Conservation (phyloP, 805 yeast species). For the Myxozyma nipponensis region DNA sequence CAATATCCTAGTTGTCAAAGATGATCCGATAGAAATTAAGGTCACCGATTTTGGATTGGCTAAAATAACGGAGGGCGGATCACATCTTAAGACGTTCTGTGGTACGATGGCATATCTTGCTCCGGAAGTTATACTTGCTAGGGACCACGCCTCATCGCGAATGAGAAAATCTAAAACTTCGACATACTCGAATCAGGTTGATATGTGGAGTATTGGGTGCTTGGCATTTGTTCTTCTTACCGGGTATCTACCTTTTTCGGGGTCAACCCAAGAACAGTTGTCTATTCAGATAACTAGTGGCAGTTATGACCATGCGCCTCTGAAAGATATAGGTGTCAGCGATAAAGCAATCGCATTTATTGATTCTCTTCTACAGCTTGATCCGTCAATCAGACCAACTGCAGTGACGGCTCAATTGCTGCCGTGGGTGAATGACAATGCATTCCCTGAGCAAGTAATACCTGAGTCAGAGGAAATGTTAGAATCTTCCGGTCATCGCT, state of each 20-base stretch:
- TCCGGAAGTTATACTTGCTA: slow-evolving; percentile 72
- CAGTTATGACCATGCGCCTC: slow-evolving; percentile 60
- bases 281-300: slow-evolving; percentile 74
- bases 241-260: slow-evolving; percentile 92
- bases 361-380: slow-evolving; percentile 64
- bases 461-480: not conserved
- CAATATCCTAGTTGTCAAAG: slow-evolving; percentile 82
- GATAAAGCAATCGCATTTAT: slow-evolving; percentile 69
- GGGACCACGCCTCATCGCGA: slow-evolving; percentile 31
- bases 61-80: slow-evolving; percentile 75
- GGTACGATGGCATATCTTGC: slow-evolving; percentile 97
- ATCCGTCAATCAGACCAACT: slow-evolving; percentile 66
- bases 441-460: not conserved
- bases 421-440: slow-evolving; percentile 62
- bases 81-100: slow-evolving; percentile 92
- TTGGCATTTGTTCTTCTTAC: slow-evolving; percentile 85
- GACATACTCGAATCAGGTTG: slow-evolving; percentile 77
- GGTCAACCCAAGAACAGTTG: slow-evolving; percentile 81
- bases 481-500: not conserved
- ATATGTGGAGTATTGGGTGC: slow-evolving; percentile 98
- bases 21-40: slow-evolving; percentile 87
- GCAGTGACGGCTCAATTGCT: slow-evolving; percentile 75
- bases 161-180: slow-evolving; percentile 32
- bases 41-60: slow-evolving; percentile 97
- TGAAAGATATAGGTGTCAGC: slow-evolving; percentile 63